Conservation (phyloP, 371 early-diverging fungal genomes). For the Mortierella sp. region DNA sequence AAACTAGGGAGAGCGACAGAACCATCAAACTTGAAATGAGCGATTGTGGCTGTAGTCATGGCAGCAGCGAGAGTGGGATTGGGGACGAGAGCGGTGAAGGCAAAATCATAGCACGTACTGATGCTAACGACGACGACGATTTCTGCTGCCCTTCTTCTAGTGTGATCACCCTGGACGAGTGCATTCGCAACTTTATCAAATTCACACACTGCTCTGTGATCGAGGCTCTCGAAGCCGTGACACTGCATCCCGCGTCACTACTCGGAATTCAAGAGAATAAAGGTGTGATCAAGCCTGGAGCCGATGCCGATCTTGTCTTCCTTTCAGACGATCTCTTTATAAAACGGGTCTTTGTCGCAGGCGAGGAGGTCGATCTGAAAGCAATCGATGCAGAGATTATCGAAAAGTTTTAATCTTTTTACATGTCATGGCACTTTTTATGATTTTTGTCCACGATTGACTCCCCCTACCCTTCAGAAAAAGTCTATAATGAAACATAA, state of each 20-base stretch:
- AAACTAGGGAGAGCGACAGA: not conserved
- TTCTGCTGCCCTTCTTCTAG: slow-evolving; percentile 58
- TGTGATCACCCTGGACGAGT: slow-evolving; percentile 78
- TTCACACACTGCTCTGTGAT: slow-evolving; percentile 84
- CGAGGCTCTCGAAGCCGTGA: slow-evolving; percentile 92
- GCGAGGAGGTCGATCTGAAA: slow-evolving; percentile 69
- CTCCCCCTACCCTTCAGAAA: too few species aligned
- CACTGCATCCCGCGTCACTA: slow-evolving; percentile 83
- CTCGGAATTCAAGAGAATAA: slow-evolving; percentile 80
- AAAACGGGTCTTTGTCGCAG: slow-evolving; percentile 79
- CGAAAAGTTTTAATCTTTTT: slow-evolving; percentile 15
- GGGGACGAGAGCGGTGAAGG: slow-evolving; percentile 2
- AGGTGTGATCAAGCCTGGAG: slow-evolving; percentile 80
- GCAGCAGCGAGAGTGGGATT: slow-evolving; percentile 2
- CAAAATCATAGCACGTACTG: slow-evolving; percentile 8
- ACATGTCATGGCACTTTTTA: not conserved
- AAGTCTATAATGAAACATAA: not conserved
- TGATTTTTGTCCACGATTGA: too few species aligned
- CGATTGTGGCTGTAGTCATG: slow-evolving; percentile 34
- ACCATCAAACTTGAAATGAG: slow-evolving; percentile 18
- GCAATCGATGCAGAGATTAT: slow-evolving; percentile 24
- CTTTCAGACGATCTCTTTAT: slow-evolving; percentile 78
- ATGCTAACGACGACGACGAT: slow-evolving; percentile 42
- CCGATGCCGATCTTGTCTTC: slow-evolving; percentile 87
- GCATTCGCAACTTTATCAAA: slow-evolving; percentile 83